Percentiles rank a stretch among this genome's conserved stretches.
Evolutionary conservation across 768 basidiomycete species (phyloP).

Genomic region (Suillus subluteus): DNA sequence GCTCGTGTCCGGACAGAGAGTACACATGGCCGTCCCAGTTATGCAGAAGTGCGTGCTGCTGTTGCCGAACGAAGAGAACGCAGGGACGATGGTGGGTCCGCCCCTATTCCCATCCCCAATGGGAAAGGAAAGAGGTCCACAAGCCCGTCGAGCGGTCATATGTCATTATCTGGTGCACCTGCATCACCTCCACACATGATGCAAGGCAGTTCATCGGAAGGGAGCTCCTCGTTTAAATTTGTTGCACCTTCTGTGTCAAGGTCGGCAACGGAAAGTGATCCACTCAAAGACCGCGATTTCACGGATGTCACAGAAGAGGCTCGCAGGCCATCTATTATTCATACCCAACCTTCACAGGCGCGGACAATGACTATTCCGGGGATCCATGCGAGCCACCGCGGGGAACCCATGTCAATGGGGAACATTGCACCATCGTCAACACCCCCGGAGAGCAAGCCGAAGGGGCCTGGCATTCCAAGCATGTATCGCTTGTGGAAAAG

Average conservation of each 20-base stretch:
- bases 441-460: slow-evolving; percentile 39
- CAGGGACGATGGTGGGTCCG: slow-evolving; percentile 22
- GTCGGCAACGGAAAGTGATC: slow-evolving; percentile 35
- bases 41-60: slow-evolving; percentile 77
- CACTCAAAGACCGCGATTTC: slow-evolving; percentile 36
- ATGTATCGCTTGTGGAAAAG: slow-evolving; percentile 80
- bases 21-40: slow-evolving; percentile 56
- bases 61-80: slow-evolving; percentile 67
- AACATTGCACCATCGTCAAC: slow-evolving; percentile 58
- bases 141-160: slow-evolving; percentile 29
- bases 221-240: slow-evolving; percentile 27
- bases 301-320: slow-evolving; percentile 33
- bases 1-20: slow-evolving; percentile 39
- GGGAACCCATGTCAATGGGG: slow-evolving; percentile 85
- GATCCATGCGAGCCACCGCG: slow-evolving; percentile 83
- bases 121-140: slow-evolving; percentile 26
- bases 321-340: slow-evolving; percentile 53
- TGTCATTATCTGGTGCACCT: slow-evolving; percentile 29
- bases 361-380: slow-evolving; percentile 87
- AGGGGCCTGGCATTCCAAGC: slow-evolving; percentile 62
- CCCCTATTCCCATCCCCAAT: slow-evolving; percentile 40
- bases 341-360: slow-evolving; percentile 72
- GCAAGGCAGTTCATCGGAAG: slow-evolving; percentile 24
- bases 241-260: slow-evolving; percentile 41
- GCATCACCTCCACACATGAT: slow-evolving; percentile 27